A percentile compares a stretch with the other conserved stretches of the same genome.
Conservation (phyloP, 1,284 basidiomycete genomes). For the Pseudozyma flocculosa region DNA sequence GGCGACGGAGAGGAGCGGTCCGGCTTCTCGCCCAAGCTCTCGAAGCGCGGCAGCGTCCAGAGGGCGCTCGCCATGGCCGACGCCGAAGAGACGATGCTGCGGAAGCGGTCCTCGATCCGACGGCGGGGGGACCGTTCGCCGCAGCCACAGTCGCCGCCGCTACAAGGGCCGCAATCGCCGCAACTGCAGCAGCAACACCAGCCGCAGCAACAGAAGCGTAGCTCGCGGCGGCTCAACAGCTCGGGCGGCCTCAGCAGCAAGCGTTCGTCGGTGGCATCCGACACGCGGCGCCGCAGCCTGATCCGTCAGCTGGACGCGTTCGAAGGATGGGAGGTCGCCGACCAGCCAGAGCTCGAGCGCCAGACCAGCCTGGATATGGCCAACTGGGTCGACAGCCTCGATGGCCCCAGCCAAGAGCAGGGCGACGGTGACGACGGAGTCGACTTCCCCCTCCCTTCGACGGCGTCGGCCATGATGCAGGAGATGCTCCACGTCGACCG, state of each 20-base stretch:
- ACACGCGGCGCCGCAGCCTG: conserved; percentile 5
- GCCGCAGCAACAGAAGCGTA: conserved; percentile 8
- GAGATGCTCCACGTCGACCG: no score
- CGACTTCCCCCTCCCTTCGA: no score
- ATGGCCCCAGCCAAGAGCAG: no score
- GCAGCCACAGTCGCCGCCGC: neutral
- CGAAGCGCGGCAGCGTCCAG: conserved; percentile 17
- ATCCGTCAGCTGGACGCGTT: conserved; percentile 2
- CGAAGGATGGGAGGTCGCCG: conserved; percentile 15
- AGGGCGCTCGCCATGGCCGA: conserved; percentile 18
- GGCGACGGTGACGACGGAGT: no score
- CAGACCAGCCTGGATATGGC: no score
- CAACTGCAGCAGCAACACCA: neutral
- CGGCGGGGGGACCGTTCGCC: neutral
- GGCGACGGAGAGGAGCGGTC: neutral
- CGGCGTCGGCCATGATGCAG: no score
- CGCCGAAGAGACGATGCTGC: conserved; percentile 4
- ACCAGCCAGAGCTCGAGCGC: neutral
- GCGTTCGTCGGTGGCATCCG: conserved; percentile 8
- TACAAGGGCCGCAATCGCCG: neutral
- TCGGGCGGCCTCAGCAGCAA: conserved; percentile 2
- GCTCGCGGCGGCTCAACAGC: conserved; percentile 12
- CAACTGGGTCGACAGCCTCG: no score
- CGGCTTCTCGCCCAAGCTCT: neutral
- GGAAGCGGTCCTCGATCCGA: conserved; percentile 8